Evolutionary conservation across 495 filamentous ascomycete genomes (phyloP).

Genomic region (Aspergillus funiculosus): DNA sequence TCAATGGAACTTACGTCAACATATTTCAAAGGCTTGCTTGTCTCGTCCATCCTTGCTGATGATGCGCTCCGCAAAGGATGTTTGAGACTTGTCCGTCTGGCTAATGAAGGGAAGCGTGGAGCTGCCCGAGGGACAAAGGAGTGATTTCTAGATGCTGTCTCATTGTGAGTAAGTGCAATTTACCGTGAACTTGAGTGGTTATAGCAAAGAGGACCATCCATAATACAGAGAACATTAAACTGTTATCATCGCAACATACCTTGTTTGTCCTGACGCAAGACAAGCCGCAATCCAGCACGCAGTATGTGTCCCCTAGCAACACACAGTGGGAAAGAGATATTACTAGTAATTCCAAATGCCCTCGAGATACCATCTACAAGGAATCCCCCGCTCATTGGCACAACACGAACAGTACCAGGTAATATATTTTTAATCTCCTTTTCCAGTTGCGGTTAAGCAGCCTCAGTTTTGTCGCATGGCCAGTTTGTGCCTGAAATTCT

Average conservation of each 20-base stretch:
- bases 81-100: conserved; percentile 6
- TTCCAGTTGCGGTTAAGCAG: too few species aligned
- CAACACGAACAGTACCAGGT: background rate
- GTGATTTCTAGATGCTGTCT: conserved; percentile 12
- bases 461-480: background rate
- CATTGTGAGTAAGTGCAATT: conserved; percentile 12
- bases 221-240: too few species aligned
- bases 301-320: conserved; percentile 3
- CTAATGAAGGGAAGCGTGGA: background rate
- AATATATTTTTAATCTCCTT: background rate
- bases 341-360: conserved; percentile 17
- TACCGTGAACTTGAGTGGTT: too few species aligned
- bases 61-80: background rate
- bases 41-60: conserved; percentile 31
- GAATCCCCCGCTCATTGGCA: conserved; percentile 21
- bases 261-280: conserved; percentile 1
- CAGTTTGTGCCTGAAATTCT: conserved; percentile 8
- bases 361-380: conserved; percentile 16
- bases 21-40: conserved; percentile 34
- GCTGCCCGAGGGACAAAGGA: conserved; percentile 4
- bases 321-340: conserved; percentile 3
- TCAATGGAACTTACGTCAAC: conserved; percentile 34
- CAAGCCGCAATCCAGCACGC: background rate
- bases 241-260: too few species aligned
- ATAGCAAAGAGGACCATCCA: too few species aligned